phyloP scores from a whole-genome alignment of 108 stramenopile species.

The Skeletonema marinoi region DNA sequence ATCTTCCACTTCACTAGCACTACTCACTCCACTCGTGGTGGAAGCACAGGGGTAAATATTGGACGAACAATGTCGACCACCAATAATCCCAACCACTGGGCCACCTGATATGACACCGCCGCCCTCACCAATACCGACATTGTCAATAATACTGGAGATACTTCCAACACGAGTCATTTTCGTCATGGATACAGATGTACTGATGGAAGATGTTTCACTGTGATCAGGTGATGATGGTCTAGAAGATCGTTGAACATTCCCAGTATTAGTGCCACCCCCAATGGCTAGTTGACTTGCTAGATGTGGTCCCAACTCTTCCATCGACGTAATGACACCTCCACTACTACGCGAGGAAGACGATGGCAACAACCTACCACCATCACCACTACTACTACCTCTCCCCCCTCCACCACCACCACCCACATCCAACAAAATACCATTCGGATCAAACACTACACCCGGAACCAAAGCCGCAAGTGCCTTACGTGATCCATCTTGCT shows the following conservation, averaged over 20 bases:
- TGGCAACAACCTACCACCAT: background rate
- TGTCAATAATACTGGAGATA: constrained; percentile 4
- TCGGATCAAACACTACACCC: constrained; percentile 69
- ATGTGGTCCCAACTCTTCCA: constrained; percentile 61
- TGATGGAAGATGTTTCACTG: constrained; percentile 53
- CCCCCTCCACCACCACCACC: constrained; percentile 8
- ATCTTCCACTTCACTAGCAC: constrained; percentile 58
- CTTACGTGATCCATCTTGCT: constrained; percentile 77
- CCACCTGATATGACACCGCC: background rate
- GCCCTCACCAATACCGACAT: constrained; percentile 26
- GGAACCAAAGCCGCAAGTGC: constrained; percentile 68
- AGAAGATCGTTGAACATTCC: background rate
- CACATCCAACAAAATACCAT: constrained; percentile 62
- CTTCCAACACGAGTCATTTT: constrained; percentile 11
- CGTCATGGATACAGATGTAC: constrained; percentile 43
- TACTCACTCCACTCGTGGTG: constrained; percentile 52
- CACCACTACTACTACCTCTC: constrained; percentile 3
- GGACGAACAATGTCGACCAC: background rate
- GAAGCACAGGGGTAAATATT: constrained; percentile 73
- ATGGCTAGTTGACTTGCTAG: constrained; percentile 77
- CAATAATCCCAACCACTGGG: background rate
- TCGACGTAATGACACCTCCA: constrained; percentile 26
- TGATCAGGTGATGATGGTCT: constrained; percentile 40
- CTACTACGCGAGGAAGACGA: background rate
- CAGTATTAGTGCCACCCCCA: constrained; percentile 31